Base-by-base conservation (phyloP, 225 moss, liverwort and hornwort species). In the Marchantia paleacea region DNA sequence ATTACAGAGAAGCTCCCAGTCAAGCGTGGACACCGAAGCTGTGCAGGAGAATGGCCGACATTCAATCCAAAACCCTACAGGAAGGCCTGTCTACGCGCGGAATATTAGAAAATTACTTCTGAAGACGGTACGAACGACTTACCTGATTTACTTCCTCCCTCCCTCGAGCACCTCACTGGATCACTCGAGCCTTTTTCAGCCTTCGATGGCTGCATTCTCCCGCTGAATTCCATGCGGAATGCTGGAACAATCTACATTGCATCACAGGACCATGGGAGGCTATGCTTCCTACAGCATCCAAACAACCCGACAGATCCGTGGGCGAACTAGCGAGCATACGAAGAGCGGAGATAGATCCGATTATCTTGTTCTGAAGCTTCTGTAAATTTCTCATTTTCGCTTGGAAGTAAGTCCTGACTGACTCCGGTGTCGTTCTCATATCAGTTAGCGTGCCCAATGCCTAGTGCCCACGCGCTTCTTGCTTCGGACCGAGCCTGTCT, bases 401-500 rank as follows among this genome's bases (percentile, higher is more conserved):
- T 1, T 13, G 57, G 57, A 9, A 13, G 39, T 39, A 39, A 39
- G 39, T 39, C 39, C 39, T 2, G 39, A 39, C 39, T 39, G 39
- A 39, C 39, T 39, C 39, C 39, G 3, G 39, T 39, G 39, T 39
- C 39, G 39, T 39, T 39, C 39, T 39, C 39, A 5, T 39, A 39
- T 39, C 39, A 39, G 39, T 39, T 39, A 39, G 39, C 39, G 3
- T 39, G 24, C 18, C 9, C 22, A 10, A 62, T 16, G 62, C 24
- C 9, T 24, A 8, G 8, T 7, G 68, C 68, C 14, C 68, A 70
- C 69, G 69, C 69, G 69, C 20, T 70, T 47, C 28, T 12, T 47
- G 69, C 69, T 16, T 66, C 69, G 69, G 69, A 39, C 69, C 47
- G 69, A 48, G 69, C 47, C 69, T 70, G 19, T 57, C 57, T 57